These are phyloP conservation scores for Sporothrix phasma DNA, from an alignment of 2,329 filamentous ascomycete species.

Conservation along the genomic window DNA sequence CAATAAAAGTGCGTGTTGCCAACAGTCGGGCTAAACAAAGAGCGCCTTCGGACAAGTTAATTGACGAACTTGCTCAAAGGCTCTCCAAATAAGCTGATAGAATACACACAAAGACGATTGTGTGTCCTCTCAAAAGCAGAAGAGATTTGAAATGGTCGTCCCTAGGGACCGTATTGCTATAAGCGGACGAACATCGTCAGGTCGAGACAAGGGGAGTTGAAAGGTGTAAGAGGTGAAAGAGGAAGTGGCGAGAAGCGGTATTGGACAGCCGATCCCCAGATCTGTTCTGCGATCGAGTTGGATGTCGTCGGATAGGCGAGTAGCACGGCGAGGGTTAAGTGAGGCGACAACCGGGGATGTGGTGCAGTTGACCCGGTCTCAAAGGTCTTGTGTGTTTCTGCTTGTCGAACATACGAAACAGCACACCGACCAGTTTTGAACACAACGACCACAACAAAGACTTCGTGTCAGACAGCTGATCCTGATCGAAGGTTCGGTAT, in stretches of 20 bases:
- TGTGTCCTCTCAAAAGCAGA: background rate
- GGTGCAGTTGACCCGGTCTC: background rate
- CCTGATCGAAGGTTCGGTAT: background rate
- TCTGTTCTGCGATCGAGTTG: background rate
- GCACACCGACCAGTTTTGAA: too few species aligned
- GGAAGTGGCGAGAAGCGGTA: background rate
- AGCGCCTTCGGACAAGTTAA: constrained; percentile 8
- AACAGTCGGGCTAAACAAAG: background rate
- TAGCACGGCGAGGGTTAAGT: background rate
- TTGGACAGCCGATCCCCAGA: background rate
- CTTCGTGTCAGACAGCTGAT: constrained; percentile 1
- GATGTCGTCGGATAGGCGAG: background rate
- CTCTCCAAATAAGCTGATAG: background rate
- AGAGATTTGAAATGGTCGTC: constrained; percentile 26
- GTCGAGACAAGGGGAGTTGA: background rate
- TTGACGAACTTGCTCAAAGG: constrained; percentile 7
- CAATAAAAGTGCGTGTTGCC: background rate
- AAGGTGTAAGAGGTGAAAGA: background rate
- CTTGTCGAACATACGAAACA: too few species aligned
- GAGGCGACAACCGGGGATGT: background rate
- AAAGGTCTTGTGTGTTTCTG: background rate
- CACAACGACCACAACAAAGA: background rate
- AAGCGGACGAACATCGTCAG: constrained; percentile 24
- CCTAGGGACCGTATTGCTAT: constrained; percentile 35
- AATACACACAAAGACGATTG: constrained; percentile 6